phyloP scores from a whole-genome alignment of 2,329 filamentous ascomycete species.

The Colletotrichum sublineola region DNA sequence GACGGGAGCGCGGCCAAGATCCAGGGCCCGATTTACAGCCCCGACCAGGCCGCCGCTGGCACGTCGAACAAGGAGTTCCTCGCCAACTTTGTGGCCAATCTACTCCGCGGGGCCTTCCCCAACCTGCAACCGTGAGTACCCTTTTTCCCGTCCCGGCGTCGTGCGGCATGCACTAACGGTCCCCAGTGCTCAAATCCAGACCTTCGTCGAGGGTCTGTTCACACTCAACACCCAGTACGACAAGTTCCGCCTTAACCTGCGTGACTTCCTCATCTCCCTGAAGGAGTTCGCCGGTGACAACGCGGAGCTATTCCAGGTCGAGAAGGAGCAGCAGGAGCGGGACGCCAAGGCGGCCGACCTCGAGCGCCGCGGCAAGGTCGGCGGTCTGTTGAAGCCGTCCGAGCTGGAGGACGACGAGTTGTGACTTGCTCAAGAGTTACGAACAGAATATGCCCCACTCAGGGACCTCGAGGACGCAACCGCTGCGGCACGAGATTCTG shows the following conservation, averaged over 20 bases:
- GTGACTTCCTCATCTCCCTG: conserved; percentile 96
- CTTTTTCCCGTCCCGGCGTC: not conserved
- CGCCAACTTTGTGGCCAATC: conserved; percentile 84
- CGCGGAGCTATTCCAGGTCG: conserved; percentile 90
- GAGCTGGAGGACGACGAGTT: conserved; percentile 92
- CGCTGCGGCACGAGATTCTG: conserved; percentile 44
- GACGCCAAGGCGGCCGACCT: conserved; percentile 90
- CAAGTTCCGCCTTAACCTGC: conserved; percentile 94
- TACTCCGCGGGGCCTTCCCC: conserved; percentile 90
- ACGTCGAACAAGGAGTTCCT: conserved; percentile 94
- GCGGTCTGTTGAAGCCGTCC: conserved; percentile 95
- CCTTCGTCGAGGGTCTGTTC: conserved; percentile 92
- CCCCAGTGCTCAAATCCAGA: conserved; percentile 82
- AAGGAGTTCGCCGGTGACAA: conserved; percentile 98
- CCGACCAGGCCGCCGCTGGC: conserved; percentile 84
- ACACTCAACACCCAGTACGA: conserved; percentile 88
- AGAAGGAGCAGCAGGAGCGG: conserved; percentile 91
- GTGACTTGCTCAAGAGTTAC: conserved; percentile 82
- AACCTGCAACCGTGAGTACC: conserved; percentile 87
- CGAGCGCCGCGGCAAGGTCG: conserved; percentile 93
- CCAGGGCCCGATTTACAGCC: conserved; percentile 88
- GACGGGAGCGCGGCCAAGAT: conserved; percentile 83
- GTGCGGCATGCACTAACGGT: conserved; percentile 51
- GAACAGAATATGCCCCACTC: conserved; percentile 69
- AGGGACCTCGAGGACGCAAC: conserved; percentile 49